Evolutionary conservation across 345 rosid genomes (phyloP), one percentile per base, ranked within the genome.

Genomic region (Schrenkiella parvula): DNA sequence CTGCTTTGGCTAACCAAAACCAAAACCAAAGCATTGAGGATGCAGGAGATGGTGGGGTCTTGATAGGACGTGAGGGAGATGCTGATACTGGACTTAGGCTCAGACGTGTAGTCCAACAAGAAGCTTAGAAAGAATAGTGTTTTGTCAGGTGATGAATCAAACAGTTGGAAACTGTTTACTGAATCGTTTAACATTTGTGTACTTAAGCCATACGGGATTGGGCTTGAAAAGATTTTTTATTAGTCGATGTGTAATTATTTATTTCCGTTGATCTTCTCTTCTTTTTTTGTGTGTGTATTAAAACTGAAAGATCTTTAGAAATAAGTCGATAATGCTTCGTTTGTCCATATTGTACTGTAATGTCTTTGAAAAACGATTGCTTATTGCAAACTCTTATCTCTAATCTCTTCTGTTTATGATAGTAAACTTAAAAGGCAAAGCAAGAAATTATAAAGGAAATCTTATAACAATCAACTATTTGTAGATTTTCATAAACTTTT

Each of bases 51-150:
- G 84, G 34, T 56, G 51, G 70, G 18, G 84, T 71, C 52, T 43
- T 84, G 71, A 76, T 83, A 63, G 82, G 34, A 31, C 44, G 68
- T 31, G 84, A 84, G 10, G 34, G 68, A 59, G 98, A 85, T 70
- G 82, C 41, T 8, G 86, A 88, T 19, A 70, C 75, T 13, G 91
- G 95, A 34, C 62, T 91, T 77, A 84, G 96, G 73, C 67, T 67
- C 47, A 74, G 97, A 82, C 89, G 66, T 43, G 84, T 65, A 47
- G 68, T 78, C 70, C 76, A 73, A 73, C 81, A 77, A 44, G 82
- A 71, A 25, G 83, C 62, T 19, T 68, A 74, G 76, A 47, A 68
- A 48, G 13, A 28, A 46, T 35, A 73, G 18, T n/a, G 46, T 21
- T 46, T 26, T 42, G 25, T 66, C 50, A 39, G 35, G 25, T 22